Evolutionary conservation across 2,329 filamentous ascomycete species (phyloP), one percentile per base, ranked within the genome.

Genomic region (Gnomoniopsis sp.): DNA sequence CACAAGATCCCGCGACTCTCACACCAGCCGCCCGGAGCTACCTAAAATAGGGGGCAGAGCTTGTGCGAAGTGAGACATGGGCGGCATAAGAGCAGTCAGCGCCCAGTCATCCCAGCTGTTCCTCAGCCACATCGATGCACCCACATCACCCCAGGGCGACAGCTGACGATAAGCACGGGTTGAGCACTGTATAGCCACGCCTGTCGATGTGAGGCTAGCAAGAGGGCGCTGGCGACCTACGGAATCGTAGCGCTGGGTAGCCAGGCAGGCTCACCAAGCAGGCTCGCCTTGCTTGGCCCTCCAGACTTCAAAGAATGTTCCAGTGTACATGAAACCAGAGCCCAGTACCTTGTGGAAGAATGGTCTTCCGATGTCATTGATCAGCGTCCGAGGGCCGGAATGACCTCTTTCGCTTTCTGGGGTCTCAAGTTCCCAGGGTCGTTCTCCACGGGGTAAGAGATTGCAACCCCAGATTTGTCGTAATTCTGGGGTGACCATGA

Each of bases 381-480:
- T n/a, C 49, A 51, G n/a, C 34, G n/a, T 41, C 41, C 50, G 14
- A n/a, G 21, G 50, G 22, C 14, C 11, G 19, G 44, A 6, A 23
- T 23, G 21, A 10, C 19, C 50, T 21, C 19, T 26, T 49, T 38
- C 19, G 30, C 43, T 23, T 34, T 34, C 36, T 15, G 19, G 38
- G 38, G 38, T 15, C 38, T 41, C 14, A 41, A 41, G 38, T 15
- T n/a, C 38, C 38, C 38, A 41, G 33, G 26, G 33, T 19, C n/a
- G 12, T 41, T 49, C 53, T 55, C 53, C 53, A 41, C 34, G 46
- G 53, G 53, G 53, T 17, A 49, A 26, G 33, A 48, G 15, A 55
- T 55, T 47, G 43, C 41, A 49, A 60, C 59, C 59, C 59, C 59
- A 53, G 59, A 61, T 30, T 61, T 61, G 51, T 57, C 46, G 43